Conservation (phyloP, 1,284 basidiomycete genomes). For the Leucocoprinus gongylophorus region DNA sequence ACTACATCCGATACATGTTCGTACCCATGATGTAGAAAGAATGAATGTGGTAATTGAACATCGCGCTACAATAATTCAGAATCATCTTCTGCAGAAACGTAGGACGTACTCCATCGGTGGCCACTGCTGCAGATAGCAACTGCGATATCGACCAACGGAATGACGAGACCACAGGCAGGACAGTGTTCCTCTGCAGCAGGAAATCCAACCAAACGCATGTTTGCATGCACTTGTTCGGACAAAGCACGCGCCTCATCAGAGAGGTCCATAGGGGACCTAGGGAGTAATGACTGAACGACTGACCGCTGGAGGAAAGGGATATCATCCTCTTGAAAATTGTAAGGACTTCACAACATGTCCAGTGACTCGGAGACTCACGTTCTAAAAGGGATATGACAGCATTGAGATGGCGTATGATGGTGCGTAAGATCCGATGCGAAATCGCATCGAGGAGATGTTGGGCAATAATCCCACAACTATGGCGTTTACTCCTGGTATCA, state of each 20-base stretch:
- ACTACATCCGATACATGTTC: conserved; percentile 64
- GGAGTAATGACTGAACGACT: conserved; percentile 46
- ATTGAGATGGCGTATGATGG: conserved; percentile 49
- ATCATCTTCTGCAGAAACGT: neutral
- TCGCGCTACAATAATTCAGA: conserved; percentile 36
- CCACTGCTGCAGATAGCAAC: conserved; percentile 57
- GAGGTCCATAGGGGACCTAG: conserved; percentile 44
- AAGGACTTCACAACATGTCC: neutral
- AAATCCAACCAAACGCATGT: conserved; percentile 19
- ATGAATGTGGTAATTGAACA: conserved; percentile 70
- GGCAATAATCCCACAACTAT: conserved; percentile 44
- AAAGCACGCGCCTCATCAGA: conserved; percentile 44
- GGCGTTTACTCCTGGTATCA: conserved; percentile 33
- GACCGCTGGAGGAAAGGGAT: conserved; percentile 51
- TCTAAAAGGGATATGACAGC: conserved; percentile 39
- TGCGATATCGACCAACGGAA: conserved; percentile 51
- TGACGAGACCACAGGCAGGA: conserved; percentile 56
- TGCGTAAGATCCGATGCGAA: conserved; percentile 47
- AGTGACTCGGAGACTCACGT: conserved; percentile 30
- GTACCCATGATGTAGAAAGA: conserved; percentile 56
- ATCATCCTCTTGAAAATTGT: conserved; percentile 40
- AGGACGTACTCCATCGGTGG: conserved; percentile 55
- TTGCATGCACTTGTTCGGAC: conserved; percentile 29
- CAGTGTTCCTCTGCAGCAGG: conserved; percentile 49
- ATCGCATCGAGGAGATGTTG: conserved; percentile 43